These are phyloP conservation scores for Mortierella sp. DNA, from an alignment of 371 early-diverging fungal genomes.

Conservation along the genomic window DNA sequence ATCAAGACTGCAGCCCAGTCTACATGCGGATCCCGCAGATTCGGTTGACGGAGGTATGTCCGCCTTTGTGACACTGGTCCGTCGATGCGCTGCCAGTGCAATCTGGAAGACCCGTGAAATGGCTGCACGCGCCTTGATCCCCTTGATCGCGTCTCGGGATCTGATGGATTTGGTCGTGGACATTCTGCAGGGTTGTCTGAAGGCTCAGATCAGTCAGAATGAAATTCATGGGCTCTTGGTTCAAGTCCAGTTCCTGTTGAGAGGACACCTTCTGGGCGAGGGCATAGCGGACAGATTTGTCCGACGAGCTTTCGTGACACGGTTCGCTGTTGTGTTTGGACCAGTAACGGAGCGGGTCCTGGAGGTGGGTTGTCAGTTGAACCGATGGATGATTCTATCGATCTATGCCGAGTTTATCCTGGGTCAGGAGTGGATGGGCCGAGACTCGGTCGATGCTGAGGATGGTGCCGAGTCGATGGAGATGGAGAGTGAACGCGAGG, in stretches of 20 bases:
- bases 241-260: conserved; percentile 70
- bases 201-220: conserved; percentile 60
- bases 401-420: conserved; percentile 66
- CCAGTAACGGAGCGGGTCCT: conserved; percentile 33
- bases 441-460: conserved; percentile 10
- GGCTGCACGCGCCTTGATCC: conserved; percentile 84
- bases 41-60: conserved; percentile 63
- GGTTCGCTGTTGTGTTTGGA: conserved; percentile 50
- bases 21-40: conserved; percentile 61
- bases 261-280: conserved; percentile 65
- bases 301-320: conserved; percentile 55
- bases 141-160: conserved; percentile 66
- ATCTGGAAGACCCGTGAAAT: conserved; percentile 90
- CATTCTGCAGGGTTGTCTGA: conserved; percentile 58
- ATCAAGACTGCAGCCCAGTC: conserved; percentile 82
- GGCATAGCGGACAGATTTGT: conserved; percentile 44
- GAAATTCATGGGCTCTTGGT: conserved; percentile 78
- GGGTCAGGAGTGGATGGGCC: conserved; percentile 59
- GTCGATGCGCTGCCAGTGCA: conserved; percentile 76
- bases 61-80: conserved; percentile 80
- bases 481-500: conserved; percentile 44
- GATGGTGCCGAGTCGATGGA: conserved; percentile 19
- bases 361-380: conserved; percentile 38
- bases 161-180: conserved; percentile 52
- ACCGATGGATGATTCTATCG: conserved; percentile 60